Conservation (phyloP, 139 green algal genomes). For the Edaphochlamys debaryana region DNA sequence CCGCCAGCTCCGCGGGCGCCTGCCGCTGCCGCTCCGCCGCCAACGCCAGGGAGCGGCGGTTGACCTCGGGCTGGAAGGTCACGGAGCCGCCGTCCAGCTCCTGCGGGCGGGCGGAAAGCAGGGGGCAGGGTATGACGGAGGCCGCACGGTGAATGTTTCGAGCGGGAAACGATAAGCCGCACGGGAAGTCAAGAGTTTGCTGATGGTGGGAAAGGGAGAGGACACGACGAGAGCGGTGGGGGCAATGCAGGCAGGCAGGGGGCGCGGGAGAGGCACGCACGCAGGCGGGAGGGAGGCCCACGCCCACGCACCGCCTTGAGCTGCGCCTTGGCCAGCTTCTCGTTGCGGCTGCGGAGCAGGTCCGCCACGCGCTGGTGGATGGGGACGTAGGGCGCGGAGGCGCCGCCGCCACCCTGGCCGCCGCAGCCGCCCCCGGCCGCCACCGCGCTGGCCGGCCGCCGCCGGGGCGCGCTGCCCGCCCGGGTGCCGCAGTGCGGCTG, state of each 20-base stretch:
- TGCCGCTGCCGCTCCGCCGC: conserved; percentile 34
- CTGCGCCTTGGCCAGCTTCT: conserved; percentile 54
- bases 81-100: conserved; percentile 37
- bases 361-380: conserved; percentile 56
- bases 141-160: no score
- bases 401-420: not conserved
- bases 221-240: no score
- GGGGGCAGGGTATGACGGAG: no score
- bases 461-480: conserved; percentile 9
- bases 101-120: not conserved
- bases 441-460: not conserved
- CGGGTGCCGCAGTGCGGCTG: conserved; percentile 40
- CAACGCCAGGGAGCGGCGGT: conserved; percentile 33
- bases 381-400: conserved; percentile 17
- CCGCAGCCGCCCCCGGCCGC: not conserved
- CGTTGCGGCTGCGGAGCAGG: conserved; percentile 55
- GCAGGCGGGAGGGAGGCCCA: no score
- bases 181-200: no score
- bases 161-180: no score
- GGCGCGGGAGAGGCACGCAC: no score
- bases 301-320: no score
- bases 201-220: no score
- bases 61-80: conserved; percentile 47
- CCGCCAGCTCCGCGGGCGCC: conserved; percentile 19
- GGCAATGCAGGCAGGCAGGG: no score